Conservation (phyloP, 2,329 filamentous ascomycete genomes). For the Aspergillus clavatus region DNA sequence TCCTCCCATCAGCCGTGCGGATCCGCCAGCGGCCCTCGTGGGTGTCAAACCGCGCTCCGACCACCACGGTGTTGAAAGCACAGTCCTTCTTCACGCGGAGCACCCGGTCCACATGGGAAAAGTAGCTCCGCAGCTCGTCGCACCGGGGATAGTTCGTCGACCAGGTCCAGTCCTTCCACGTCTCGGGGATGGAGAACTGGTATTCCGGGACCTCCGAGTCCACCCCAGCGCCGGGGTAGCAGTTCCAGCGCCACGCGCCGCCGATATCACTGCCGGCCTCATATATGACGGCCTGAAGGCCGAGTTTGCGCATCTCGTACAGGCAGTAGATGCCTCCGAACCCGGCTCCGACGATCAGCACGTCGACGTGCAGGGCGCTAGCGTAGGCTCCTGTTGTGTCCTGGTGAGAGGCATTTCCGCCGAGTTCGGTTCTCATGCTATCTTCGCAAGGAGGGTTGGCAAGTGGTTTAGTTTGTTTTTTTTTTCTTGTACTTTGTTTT, state of each 20-base stretch:
- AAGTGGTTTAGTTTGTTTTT: background rate
- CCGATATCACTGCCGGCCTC: constrained; percentile 51
- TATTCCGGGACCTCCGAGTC: constrained; percentile 54
- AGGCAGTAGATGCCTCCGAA: constrained; percentile 47
- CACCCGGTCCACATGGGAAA: constrained; percentile 44
- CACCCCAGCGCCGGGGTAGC: constrained; percentile 52
- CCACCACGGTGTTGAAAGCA: constrained; percentile 43
- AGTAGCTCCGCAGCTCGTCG: constrained; percentile 44
- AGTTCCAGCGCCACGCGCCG: constrained; percentile 55
- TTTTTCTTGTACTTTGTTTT: no score
- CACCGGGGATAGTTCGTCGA: constrained; percentile 25
- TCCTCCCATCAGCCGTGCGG: constrained; percentile 38
- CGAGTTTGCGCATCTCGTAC: constrained; percentile 49
- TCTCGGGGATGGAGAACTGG: constrained; percentile 49
- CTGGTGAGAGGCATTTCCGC: constrained; percentile 20
- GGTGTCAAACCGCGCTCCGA: constrained; percentile 39
- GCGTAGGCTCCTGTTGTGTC: constrained; percentile 25
- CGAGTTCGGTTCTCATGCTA: constrained; percentile 17
- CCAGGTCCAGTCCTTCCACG: constrained; percentile 46
- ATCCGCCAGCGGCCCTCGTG: constrained; percentile 41
- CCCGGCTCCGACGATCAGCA: constrained; percentile 20
- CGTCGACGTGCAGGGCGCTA: constrained; percentile 20
- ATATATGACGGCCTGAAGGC: constrained; percentile 47
- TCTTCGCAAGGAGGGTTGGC: constrained; percentile 28
- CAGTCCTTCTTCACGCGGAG: constrained; percentile 43